Conservation (phyloP, 441 rosid species). For the Isatis lusitanica region DNA sequence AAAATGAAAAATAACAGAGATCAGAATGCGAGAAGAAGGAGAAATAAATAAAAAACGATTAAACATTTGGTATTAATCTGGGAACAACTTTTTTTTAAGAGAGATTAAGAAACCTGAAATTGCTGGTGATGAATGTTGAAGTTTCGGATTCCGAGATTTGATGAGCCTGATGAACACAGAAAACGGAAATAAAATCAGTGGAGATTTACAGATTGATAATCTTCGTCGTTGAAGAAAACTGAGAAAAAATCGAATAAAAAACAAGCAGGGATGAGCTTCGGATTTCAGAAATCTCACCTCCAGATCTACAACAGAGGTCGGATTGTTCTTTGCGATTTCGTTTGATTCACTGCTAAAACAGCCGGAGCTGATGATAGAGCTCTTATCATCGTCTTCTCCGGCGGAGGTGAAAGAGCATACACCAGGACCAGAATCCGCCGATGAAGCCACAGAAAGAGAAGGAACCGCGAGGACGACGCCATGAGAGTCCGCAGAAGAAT, state of each 20-base stretch:
- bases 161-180: conserved; percentile 18
- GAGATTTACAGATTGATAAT: conserved; percentile 3
- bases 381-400: conserved; percentile 25
- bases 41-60: neutral
- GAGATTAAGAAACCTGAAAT: conserved; percentile 10
- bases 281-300: conserved; percentile 42
- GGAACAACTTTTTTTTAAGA: neutral
- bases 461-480: conserved; percentile 24
- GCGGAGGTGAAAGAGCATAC: conserved; percentile 17
- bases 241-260: neutral
- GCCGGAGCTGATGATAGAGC: conserved; percentile 36
- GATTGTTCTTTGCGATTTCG: conserved; percentile 36
- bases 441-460: neutral
- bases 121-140: conserved; percentile 46
- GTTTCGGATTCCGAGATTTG: conserved; percentile 51
- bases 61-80: neutral
- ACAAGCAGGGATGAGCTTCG: neutral
- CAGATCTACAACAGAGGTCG: conserved; percentile 46
- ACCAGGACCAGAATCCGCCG: conserved; percentile 16
- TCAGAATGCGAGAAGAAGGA: neutral
- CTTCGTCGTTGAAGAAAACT: neutral
- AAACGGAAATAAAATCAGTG: neutral
- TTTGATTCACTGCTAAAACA: conserved; percentile 42
- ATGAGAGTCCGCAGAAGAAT: conserved; percentile 24
- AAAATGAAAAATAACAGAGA: neutral